Conservation (phyloP, 805 yeast genomes). For the Ogataea dorogensis region DNA sequence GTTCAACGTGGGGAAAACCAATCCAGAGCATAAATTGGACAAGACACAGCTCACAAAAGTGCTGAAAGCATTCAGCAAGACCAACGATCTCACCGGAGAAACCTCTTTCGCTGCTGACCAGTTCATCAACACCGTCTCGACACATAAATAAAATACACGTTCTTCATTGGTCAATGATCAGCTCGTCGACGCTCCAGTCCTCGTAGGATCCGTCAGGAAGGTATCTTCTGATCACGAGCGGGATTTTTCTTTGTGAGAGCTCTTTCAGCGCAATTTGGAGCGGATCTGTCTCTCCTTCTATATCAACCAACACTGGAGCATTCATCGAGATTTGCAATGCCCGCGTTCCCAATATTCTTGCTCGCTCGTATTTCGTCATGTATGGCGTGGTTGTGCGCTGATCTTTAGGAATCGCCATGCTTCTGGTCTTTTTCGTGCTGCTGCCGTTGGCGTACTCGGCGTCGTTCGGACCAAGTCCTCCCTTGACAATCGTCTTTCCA, state of each 20-base stretch:
- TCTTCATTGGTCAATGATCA: slow-evolving; percentile 66
- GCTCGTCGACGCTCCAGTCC: slow-evolving; percentile 99
- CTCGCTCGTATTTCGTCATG: slow-evolving; percentile 98
- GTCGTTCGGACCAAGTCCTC: slow-evolving; percentile 65
- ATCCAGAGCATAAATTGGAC: slow-evolving; percentile 5
- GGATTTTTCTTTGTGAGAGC: slow-evolving; percentile 89
- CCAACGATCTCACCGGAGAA: slow-evolving; percentile 55
- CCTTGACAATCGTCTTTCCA: slow-evolving; percentile 69
- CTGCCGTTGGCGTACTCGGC: slow-evolving; percentile 32
- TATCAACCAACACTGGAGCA: slow-evolving; percentile 96
- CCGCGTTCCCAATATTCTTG: slow-evolving; percentile 95
- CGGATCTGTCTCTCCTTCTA: slow-evolving; percentile 99
- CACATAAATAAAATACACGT: slow-evolving; percentile 12
- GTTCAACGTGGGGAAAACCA: slow-evolving; percentile 46
- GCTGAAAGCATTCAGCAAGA: slow-evolving; percentile 54
- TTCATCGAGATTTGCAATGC: slow-evolving; percentile 97
- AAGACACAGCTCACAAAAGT: slow-evolving; percentile 45
- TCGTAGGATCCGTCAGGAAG: slow-evolving; percentile 96
- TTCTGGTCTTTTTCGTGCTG: slow-evolving; percentile 38
- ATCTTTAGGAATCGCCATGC: slow-evolving; percentile 82
- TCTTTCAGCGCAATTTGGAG: slow-evolving; percentile 97
- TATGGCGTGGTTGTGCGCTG: slow-evolving; percentile 94
- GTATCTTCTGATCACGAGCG: slow-evolving; percentile 91
- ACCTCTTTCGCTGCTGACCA: slow-evolving; percentile 57
- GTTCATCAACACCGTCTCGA: slow-evolving; percentile 49